Evolutionary conservation across 352 stramenopile genomes (phyloP).

Genomic region (Globisporangium canariense): DNA sequence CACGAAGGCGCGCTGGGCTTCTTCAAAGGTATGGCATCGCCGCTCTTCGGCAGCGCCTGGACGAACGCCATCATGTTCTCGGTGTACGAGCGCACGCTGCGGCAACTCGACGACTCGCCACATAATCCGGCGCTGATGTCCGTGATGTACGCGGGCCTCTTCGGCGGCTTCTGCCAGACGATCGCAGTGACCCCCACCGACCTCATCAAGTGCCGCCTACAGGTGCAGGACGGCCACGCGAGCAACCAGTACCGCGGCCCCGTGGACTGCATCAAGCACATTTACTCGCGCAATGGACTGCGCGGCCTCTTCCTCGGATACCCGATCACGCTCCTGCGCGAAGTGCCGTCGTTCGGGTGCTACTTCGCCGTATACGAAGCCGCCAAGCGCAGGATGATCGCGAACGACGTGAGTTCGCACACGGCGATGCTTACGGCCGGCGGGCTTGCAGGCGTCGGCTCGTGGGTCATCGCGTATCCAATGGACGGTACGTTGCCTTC

Average conservation of each 20-base stretch:
- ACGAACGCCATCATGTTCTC: conserved; percentile 89
- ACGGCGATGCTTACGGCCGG: conserved; percentile 82
- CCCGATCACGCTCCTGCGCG: conserved; percentile 65
- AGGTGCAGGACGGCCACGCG: conserved; percentile 71
- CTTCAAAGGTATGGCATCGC: conserved; percentile 84
- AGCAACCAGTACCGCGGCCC: conserved; percentile 60
- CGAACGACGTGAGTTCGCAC: conserved; percentile 44
- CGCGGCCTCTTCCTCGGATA: conserved; percentile 74
- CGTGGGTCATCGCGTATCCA: conserved; percentile 80
- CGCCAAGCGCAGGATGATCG: conserved; percentile 69
- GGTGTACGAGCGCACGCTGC: conserved; percentile 70
- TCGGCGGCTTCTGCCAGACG: conserved; percentile 79
- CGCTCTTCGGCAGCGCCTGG: conserved; percentile 75
- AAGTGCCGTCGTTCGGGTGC: conserved; percentile 79
- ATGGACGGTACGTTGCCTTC: conserved; percentile 51
- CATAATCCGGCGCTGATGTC: conserved; percentile 55
- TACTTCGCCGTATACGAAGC: conserved; percentile 86
- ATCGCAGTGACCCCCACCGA: conserved; percentile 72
- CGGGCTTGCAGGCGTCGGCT: conserved; percentile 69
- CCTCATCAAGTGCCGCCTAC: conserved; percentile 81
- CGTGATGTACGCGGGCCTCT: conserved; percentile 61
- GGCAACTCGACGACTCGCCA: conserved; percentile 51
- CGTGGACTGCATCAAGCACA: conserved; percentile 73
- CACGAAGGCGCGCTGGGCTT: conserved; percentile 77
- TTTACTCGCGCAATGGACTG: conserved; percentile 56